Conservation (phyloP, 306 rosid genomes). For the Vigna angularis region DNA sequence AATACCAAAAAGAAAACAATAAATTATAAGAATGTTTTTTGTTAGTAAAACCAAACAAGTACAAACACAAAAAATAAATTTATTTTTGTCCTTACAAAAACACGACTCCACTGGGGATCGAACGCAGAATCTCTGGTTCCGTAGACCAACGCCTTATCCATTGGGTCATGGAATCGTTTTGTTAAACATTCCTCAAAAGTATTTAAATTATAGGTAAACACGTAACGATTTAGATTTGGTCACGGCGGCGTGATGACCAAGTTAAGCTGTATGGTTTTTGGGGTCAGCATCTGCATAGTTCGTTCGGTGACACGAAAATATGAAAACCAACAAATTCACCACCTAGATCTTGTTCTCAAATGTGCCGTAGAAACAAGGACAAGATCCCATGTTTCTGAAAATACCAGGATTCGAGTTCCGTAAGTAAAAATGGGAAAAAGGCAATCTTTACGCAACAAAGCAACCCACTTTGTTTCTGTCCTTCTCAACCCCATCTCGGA, state of each 20-base stretch:
- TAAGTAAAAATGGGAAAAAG: slow-evolving; percentile 67
- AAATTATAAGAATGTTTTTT: too few relatives aligned
- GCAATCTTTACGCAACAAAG: slow-evolving; percentile 79
- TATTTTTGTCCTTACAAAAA: background rate
- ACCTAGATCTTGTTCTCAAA: background rate
- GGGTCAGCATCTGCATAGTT: slow-evolving; percentile 24
- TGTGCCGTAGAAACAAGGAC: background rate
- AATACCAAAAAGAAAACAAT: too few relatives aligned
- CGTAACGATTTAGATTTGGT: background rate
- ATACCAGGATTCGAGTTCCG: background rate
- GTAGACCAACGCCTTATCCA: slow-evolving; percentile 99
- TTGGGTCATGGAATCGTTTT: slow-evolving; percentile 55
- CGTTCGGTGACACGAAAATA: slow-evolving; percentile 15
- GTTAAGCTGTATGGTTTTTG: background rate
- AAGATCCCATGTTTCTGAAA: slow-evolving; percentile 23
- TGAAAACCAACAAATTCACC: slow-evolving; percentile 21
- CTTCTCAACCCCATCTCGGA: slow-evolving; percentile 91
- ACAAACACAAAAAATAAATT: too few relatives aligned
- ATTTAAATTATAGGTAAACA: too few relatives aligned
- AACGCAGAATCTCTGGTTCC: slow-evolving; percentile 98
- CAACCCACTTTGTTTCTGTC: slow-evolving; percentile 72
- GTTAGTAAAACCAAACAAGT: too few relatives aligned
- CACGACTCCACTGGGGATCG: slow-evolving; percentile 78
- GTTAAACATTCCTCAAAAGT: fast-evolving
- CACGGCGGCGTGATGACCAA: slow-evolving; percentile 19